These are phyloP conservation scores for Cladobotryum mycophilum DNA, from an alignment of 2,329 filamentous ascomycete species.

Conservation along the genomic window DNA sequence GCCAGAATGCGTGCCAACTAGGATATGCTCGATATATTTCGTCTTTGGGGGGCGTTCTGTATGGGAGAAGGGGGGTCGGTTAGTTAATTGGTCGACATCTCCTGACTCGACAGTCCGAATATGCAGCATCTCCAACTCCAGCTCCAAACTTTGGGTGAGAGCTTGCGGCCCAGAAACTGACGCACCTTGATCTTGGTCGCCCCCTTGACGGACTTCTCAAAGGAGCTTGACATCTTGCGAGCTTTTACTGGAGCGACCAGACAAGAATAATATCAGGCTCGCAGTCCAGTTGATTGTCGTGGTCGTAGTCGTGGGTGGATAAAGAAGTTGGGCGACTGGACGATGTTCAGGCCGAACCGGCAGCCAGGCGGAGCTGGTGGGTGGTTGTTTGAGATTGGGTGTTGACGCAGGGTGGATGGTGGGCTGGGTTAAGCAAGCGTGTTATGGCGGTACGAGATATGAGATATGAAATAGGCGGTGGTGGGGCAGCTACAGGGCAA, in stretches of 20 bases:
- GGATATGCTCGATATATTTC: constrained; percentile 98
- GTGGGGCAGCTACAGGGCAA: constrained; percentile 7
- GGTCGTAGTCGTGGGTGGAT: constrained; percentile 4
- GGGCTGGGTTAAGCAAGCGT: neutral
- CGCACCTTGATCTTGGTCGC: constrained; percentile 92
- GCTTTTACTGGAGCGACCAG: constrained; percentile 11
- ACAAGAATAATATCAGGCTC: constrained; percentile 2
- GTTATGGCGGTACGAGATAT: constrained; percentile 7
- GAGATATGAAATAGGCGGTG: neutral
- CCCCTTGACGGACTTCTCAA: constrained; percentile 99
- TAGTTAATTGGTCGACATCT: constrained; percentile 5
- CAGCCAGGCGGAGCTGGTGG: constrained; percentile 12
- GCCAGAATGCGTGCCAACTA: constrained; percentile 88
- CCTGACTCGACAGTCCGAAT: neutral
- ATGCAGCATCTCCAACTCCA: neutral
- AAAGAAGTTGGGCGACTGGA: constrained; percentile 13
- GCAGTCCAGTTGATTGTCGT: constrained; percentile 4
- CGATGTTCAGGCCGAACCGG: constrained; percentile 10
- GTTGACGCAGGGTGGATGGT: constrained; percentile 1
- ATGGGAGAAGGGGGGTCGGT: neutral
- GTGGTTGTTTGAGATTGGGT: constrained; percentile 1
- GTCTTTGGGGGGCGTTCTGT: constrained; percentile 94
- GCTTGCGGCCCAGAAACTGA: neutral
- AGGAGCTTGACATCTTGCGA: constrained; percentile 68
- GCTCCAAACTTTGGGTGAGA: neutral